phyloP scores from a whole-genome alignment of 129 eudicot species.

The Centrapalus pauciflorus region DNA sequence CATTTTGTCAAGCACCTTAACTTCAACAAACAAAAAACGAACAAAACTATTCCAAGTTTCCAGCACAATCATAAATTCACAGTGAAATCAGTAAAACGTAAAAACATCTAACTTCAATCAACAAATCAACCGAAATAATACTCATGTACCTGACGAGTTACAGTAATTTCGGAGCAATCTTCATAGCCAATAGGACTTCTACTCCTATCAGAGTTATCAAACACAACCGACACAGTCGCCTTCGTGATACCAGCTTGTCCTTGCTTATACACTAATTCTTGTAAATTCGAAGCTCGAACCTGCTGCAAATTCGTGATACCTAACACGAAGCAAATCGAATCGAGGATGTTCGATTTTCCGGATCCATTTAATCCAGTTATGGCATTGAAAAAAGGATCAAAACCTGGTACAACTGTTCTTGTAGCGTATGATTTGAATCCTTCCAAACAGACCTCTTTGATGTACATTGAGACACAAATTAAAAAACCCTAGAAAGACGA shows the following conservation, averaged over 20 bases:
- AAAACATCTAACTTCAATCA: neutral
- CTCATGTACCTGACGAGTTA: slow-evolving; percentile 83
- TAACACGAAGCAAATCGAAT: slow-evolving; percentile 91
- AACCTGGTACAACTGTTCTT: slow-evolving; percentile 87
- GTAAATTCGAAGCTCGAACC: slow-evolving; percentile 94
- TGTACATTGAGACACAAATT: slow-evolving; percentile 49
- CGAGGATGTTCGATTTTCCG: slow-evolving; percentile 96
- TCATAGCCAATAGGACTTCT: slow-evolving; percentile 94
- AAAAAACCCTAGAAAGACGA: slow-evolving; percentile 4
- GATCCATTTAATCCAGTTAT: slow-evolving; percentile 96
- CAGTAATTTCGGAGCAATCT: slow-evolving; percentile 86
- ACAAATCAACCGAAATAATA: neutral
- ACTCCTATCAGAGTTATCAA: slow-evolving; percentile 80
- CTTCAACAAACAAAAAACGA: neutral
- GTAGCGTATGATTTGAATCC: slow-evolving; percentile 99
- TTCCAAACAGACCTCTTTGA: slow-evolving; percentile 83
- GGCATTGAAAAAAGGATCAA: slow-evolving; percentile 93
- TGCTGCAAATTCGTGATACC: slow-evolving; percentile 97
- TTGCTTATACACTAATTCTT: slow-evolving; percentile 96
- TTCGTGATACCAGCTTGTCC: slow-evolving; percentile 99
- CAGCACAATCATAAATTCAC: neutral
- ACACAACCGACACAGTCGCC: slow-evolving; percentile 93
- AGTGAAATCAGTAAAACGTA: neutral
- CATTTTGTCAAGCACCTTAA: neutral
- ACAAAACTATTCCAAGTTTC: neutral